phyloP scores from a whole-genome alignment of 2,329 filamentous ascomycete genomes.

The Amauroascus niger region DNA sequence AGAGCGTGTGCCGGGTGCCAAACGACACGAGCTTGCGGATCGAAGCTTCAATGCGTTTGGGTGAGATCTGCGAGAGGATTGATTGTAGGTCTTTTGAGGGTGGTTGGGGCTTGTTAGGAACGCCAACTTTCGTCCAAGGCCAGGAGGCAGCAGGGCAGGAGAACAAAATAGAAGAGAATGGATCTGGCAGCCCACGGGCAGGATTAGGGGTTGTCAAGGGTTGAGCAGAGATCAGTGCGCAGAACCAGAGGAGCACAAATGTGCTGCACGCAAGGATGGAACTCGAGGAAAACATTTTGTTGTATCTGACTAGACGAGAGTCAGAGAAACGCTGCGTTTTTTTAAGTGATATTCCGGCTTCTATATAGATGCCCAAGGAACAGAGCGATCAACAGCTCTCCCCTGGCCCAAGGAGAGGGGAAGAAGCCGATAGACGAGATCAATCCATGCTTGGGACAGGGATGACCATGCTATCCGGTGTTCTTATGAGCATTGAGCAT shows the following conservation, averaged over 20 bases:
- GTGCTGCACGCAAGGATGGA: not conserved
- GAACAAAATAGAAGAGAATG: slow-evolving; percentile 2
- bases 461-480: too few species aligned
- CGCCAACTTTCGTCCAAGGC: slow-evolving; percentile 5
- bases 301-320: too few species aligned
- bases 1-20: slow-evolving; percentile 13
- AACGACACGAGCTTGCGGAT: slow-evolving; percentile 13
- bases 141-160: slow-evolving; percentile 12
- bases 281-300: not conserved
- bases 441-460: too few species aligned
- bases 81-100: slow-evolving; percentile 8
- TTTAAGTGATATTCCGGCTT: too few species aligned
- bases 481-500: too few species aligned
- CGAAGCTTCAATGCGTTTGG: slow-evolving; percentile 9
- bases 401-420: too few species aligned
- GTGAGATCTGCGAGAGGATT: slow-evolving; percentile 12
- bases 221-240: not conserved
- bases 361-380: too few species aligned
- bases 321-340: too few species aligned
- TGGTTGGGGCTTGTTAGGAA: slow-evolving; percentile 7
- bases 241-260: not conserved
- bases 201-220: slow-evolving; percentile 1
- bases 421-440: too few species aligned
- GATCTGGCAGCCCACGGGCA: not conserved
- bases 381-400: too few species aligned